These are phyloP conservation scores for Beta macrorhiza DNA, from an alignment of 179 eudicot genomes.

Conservation along the genomic window DNA sequence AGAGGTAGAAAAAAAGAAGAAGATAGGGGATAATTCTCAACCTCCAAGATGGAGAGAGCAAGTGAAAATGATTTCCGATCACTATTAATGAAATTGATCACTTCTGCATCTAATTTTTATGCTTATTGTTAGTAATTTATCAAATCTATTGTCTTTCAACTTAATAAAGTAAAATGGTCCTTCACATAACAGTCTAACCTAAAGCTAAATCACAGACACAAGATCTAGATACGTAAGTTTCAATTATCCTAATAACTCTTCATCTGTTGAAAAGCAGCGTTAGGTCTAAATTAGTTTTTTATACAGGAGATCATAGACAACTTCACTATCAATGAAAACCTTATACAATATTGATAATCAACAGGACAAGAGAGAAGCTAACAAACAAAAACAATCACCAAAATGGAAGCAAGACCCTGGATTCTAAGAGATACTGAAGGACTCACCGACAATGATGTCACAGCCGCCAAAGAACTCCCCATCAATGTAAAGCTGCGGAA, in stretches of 20 bases:
- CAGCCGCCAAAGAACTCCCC: slow-evolving; percentile 99
- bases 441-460: slow-evolving; percentile 88
- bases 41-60: background rate
- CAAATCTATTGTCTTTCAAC: background rate
- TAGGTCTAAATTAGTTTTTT: background rate
- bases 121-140: too few species aligned
- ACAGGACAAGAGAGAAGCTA: background rate
- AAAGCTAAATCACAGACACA: background rate
- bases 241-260: background rate
- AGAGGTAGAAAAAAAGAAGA: background rate
- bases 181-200: background rate
- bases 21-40: background rate
- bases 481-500: slow-evolving; percentile 92
- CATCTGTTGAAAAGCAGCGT: background rate
- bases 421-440: background rate
- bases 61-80: too few species aligned
- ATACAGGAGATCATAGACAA: background rate
- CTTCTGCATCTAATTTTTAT: too few species aligned
- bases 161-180: background rate
- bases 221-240: background rate
- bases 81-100: too few species aligned
- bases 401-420: background rate
- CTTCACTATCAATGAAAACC: background rate
- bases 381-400: background rate
- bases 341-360: background rate